Conservation (phyloP, 352 stramenopile species). For the Phytopythium litorale region DNA sequence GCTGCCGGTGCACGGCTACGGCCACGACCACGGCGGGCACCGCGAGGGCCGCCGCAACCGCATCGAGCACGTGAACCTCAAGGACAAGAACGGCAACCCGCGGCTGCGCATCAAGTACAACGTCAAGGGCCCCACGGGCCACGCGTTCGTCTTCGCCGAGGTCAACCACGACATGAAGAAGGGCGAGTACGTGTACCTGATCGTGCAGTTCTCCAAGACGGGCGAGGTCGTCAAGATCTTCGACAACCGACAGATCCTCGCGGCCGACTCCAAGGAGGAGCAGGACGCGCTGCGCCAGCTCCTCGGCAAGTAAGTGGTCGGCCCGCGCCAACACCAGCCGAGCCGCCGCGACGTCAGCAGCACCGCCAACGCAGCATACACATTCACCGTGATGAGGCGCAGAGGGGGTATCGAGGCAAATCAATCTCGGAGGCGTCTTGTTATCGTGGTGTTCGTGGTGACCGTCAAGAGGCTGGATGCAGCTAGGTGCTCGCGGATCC, state of each 20-base stretch:
- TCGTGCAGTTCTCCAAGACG: slow-evolving; percentile 93
- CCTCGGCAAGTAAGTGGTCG: slow-evolving; percentile 46
- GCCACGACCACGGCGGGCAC: slow-evolving; percentile 90
- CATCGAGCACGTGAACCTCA: slow-evolving; percentile 94
- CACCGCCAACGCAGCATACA: no score
- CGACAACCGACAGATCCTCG: slow-evolving; percentile 90
- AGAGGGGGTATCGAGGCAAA: no score
- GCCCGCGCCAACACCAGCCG: background rate
- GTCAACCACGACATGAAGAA: slow-evolving; percentile 91
- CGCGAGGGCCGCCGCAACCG: slow-evolving; percentile 94
- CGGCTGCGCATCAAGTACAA: slow-evolving; percentile 92
- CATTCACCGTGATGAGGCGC: no score
- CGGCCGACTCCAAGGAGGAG: slow-evolving; percentile 69
- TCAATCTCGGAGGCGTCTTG: no score
- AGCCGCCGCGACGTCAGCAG: slow-evolving; percentile 3
- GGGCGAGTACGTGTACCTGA: slow-evolving; percentile 94
- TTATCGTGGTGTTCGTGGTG: no score
- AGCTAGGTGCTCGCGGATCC: background rate
- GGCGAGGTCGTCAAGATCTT: slow-evolving; percentile 88
- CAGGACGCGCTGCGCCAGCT: slow-evolving; percentile 74
- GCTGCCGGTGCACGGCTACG: slow-evolving; percentile 90
- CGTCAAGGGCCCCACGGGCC: slow-evolving; percentile 88
- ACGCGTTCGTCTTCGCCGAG: slow-evolving; percentile 92
- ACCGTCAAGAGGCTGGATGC: no score
- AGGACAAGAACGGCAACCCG: slow-evolving; percentile 80